These are phyloP conservation scores for Trypanosoma mega DNA, from an alignment of 208 protist species.

Conservation along the genomic window DNA sequence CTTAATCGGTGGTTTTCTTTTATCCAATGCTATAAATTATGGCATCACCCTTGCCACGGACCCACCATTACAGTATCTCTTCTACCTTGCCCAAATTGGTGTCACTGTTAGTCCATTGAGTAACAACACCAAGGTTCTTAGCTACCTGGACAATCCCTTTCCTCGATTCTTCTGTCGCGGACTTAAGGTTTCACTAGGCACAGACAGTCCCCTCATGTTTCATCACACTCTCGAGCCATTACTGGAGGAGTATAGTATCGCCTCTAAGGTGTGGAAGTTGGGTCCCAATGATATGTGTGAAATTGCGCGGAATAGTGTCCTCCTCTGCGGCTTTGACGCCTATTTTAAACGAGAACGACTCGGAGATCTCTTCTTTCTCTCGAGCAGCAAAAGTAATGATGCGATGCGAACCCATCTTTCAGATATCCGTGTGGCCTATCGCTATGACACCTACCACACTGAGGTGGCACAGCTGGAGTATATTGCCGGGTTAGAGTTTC, in stretches of 20 bases:
- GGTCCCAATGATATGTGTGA: constrained; percentile 91
- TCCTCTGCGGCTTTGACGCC: constrained; percentile 83
- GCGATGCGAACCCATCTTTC: constrained; percentile 78
- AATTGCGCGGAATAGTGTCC: constrained; percentile 89
- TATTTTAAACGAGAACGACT: constrained; percentile 83
- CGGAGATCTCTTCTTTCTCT: constrained; percentile 84
- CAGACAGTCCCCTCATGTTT: constrained; percentile 94
- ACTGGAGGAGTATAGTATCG: constrained; percentile 93
- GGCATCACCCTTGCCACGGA: constrained; percentile 94
- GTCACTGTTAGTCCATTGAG: constrained; percentile 97
- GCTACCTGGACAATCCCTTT: constrained; percentile 97
- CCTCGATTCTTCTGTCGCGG: constrained; percentile 93
- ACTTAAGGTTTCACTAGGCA: constrained; percentile 97
- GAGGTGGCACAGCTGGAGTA: constrained; percentile 87
- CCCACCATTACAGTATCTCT: constrained; percentile 97
- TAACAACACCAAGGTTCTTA: constrained; percentile 99
- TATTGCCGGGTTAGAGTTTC: constrained; percentile 74
- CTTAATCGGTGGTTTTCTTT: constrained; percentile 93
- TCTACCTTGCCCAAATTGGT: constrained; percentile 98
- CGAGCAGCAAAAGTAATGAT: constrained; percentile 89
- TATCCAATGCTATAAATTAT: constrained; percentile 96
- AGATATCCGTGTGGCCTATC: constrained; percentile 85
- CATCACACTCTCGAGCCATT: constrained; percentile 97
- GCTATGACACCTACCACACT: constrained; percentile 90
- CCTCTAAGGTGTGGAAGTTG: constrained; percentile 92